These are phyloP conservation scores for Magnolia kwangsiensis DNA, from an alignment of 164 flowering plant species.

Conservation along the genomic window DNA sequence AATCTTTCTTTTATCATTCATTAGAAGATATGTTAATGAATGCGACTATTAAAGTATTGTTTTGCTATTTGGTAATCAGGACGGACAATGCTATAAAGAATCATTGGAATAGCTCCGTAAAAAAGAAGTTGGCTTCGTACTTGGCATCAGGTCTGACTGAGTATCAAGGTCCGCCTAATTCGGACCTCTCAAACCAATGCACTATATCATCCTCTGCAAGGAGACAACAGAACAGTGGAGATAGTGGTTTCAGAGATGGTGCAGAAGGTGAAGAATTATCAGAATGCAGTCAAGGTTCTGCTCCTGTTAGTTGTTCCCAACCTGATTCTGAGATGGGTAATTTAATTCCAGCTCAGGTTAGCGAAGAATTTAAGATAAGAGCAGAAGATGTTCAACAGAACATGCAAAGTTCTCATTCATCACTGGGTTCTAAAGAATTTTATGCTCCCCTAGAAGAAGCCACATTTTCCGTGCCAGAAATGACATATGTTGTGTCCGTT, in stretches of 20 bases:
- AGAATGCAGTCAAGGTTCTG: constrained; percentile 79
- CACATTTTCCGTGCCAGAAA: constrained; percentile 33
- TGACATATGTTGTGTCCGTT: constrained; percentile 26
- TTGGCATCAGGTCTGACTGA: constrained; percentile 76
- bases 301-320: constrained; percentile 38
- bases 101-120: constrained; percentile 98
- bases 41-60: constrained; percentile 18
- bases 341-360: constrained; percentile 18
- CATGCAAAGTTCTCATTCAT: constrained; percentile 34
- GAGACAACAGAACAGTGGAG: constrained; percentile 49
- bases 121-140: constrained; percentile 84
- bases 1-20: neutral
- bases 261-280: constrained; percentile 58
- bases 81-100: constrained; percentile 99
- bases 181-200: constrained; percentile 36
- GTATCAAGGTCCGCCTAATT: constrained; percentile 46
- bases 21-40: neutral
- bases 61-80: constrained; percentile 43
- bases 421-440: constrained; percentile 40
- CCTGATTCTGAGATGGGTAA: constrained; percentile 38
- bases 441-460: constrained; percentile 38
- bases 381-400: constrained; percentile 35
- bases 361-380: constrained; percentile 25
- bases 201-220: constrained; percentile 41
- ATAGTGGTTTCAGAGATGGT: constrained; percentile 38